A percentile compares a stretch with the other conserved stretches of the same genome.
phyloP scores from a whole-genome alignment of 106 monocot species.

The Ottelia alismoides region DNA sequence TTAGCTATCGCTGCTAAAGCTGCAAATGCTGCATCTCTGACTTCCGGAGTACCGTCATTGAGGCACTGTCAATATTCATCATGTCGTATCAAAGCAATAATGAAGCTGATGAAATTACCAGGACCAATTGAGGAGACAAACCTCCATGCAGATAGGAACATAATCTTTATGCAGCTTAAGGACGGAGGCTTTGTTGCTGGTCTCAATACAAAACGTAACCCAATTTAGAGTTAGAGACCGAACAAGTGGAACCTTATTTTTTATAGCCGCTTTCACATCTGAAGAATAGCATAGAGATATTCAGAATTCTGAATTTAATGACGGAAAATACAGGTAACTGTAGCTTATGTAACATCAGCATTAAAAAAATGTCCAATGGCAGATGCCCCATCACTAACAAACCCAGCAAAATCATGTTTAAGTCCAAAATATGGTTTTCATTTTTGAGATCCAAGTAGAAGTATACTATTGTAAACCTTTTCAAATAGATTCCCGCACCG shows the following conservation, averaged over 20 bases:
- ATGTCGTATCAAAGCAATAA: not conserved
- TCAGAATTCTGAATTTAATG: too few species aligned
- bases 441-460: too few species aligned
- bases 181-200: conserved; percentile 77
- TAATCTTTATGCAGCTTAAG: conserved; percentile 97
- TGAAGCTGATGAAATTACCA: not conserved
- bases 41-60: conserved; percentile 98
- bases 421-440: too few species aligned
- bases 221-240: conserved; percentile 83
- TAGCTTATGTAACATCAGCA: too few species aligned
- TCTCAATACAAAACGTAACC: conserved; percentile 93
- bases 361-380: too few species aligned
- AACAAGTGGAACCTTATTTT: conserved; percentile 98
- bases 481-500: too few species aligned
- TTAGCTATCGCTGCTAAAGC: conserved; percentile 86
- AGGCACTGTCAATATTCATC: conserved; percentile 39
- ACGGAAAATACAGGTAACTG: too few species aligned
- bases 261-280: conserved; percentile 85
- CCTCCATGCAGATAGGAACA: conserved; percentile 99
- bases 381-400: too few species aligned
- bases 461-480: too few species aligned
- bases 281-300: too few species aligned
- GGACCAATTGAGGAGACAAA: not conserved
- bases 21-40: conserved; percentile 95
- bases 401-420: too few species aligned